Conservation (phyloP, 768 basidiomycete genomes). For the Candolleomyces eurysporus region DNA sequence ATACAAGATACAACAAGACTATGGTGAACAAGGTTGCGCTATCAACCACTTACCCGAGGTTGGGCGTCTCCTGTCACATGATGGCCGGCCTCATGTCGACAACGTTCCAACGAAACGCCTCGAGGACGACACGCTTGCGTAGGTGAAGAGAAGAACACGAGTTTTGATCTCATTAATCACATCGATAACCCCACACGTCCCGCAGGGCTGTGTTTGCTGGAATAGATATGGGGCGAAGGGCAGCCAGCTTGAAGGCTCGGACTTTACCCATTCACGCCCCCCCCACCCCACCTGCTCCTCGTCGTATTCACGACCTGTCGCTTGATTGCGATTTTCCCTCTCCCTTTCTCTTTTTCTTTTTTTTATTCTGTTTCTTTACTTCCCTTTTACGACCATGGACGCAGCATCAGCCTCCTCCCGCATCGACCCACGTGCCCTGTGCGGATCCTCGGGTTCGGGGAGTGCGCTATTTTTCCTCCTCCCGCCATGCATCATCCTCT, state of each 20-base stretch:
- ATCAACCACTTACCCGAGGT: not conserved
- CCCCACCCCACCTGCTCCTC: not conserved
- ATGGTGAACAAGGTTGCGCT: too few relatives aligned
- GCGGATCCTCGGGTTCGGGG: constrained; percentile 17
- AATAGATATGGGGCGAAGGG: too few relatives aligned
- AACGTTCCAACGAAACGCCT: constrained; percentile 1
- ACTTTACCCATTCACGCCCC: not conserved
- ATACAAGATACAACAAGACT: not conserved
- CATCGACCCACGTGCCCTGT: not conserved
- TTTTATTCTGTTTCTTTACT: not conserved
- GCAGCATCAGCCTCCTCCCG: not conserved
- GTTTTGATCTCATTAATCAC: too few relatives aligned
- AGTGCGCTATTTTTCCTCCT: constrained; percentile 26
- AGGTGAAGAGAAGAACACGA: not conserved
- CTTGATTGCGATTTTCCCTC: not conserved
- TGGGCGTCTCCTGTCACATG: not conserved
- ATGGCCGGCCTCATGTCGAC: not conserved
- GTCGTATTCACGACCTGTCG: not conserved
- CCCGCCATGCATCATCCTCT: constrained; percentile 30
- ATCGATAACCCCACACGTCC: too few relatives aligned
- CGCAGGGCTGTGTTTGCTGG: too few relatives aligned
- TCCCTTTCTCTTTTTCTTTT: not conserved
- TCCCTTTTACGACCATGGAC: not conserved
- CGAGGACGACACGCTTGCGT: not conserved
- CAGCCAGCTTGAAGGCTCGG: not conserved